These are phyloP conservation scores for Termitomyces sp. DNA, from an alignment of 768 basidiomycete species.

Conservation along the genomic window DNA sequence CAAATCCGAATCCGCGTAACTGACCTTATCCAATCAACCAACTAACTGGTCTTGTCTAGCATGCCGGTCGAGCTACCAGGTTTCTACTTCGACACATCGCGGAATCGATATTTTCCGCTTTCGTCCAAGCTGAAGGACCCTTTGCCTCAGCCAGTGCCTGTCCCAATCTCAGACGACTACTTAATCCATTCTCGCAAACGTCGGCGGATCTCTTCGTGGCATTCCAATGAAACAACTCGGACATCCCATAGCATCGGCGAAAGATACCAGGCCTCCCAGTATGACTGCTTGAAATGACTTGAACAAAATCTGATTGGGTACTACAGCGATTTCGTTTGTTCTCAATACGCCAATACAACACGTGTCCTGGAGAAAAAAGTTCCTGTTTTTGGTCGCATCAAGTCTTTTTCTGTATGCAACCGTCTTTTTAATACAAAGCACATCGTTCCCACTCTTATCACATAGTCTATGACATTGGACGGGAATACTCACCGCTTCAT, in stretches of 20 bases:
- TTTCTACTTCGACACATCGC: constrained; percentile 49
- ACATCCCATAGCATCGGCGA: constrained; percentile 8
- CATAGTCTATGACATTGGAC: constrained; percentile 31
- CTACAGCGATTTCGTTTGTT: constrained; percentile 37
- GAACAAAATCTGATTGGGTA: not conserved
- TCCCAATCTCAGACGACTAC: not conserved
- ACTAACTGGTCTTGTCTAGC: too few species aligned
- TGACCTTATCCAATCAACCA: too few species aligned
- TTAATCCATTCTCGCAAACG: constrained; percentile 10
- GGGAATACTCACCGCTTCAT: constrained; percentile 35
- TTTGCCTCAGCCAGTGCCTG: constrained; percentile 5
- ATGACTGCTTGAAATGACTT: not conserved
- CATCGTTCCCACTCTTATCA: not conserved
- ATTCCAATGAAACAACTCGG: constrained; percentile 14
- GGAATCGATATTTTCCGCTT: constrained; percentile 56
- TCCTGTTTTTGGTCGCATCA: constrained; percentile 36
- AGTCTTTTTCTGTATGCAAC: constrained; percentile 44
- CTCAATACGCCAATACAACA: constrained; percentile 37
- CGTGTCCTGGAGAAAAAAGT: constrained; percentile 24
- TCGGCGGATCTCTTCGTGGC: constrained; percentile 16
- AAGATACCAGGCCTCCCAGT: constrained; percentile 20
- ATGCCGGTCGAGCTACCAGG: constrained; percentile 56
- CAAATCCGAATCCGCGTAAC: not conserved
- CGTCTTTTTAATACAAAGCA: not conserved
- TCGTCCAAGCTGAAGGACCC: constrained; percentile 33